These are phyloP conservation scores for Coleophoma cylindrospora DNA, from an alignment of 2,329 filamentous ascomycete genomes.

Conservation along the genomic window DNA sequence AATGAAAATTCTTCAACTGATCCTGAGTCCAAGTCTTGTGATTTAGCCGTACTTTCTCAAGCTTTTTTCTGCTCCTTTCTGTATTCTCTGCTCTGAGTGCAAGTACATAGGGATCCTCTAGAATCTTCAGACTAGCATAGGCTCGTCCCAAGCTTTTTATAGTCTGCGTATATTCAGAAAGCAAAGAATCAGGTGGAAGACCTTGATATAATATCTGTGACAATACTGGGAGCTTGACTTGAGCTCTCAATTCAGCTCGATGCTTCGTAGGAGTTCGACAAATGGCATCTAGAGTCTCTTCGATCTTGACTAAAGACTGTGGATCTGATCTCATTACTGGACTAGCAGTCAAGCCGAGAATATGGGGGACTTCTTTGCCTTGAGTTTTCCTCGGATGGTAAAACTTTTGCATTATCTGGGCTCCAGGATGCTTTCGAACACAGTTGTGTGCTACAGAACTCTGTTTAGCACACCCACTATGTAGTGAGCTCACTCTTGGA, in stretches of 20 bases:
- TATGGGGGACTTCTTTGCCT: slow-evolving; percentile 16
- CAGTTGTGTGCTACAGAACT: slow-evolving; percentile 25
- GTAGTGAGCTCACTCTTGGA: too few species aligned
- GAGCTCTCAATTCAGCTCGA: slow-evolving; percentile 38
- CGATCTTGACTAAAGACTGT: slow-evolving; percentile 26
- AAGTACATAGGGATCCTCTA: slow-evolving; percentile 55
- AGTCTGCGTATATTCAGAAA: slow-evolving; percentile 7
- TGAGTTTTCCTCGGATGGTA: slow-evolving; percentile 20
- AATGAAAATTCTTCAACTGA: slow-evolving; percentile 51
- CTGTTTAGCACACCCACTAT: background rate
- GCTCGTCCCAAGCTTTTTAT: slow-evolving; percentile 14
- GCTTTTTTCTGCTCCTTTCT: slow-evolving; percentile 31
- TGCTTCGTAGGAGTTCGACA: slow-evolving; percentile 50
- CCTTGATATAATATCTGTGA: slow-evolving; percentile 12
- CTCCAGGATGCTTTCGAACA: slow-evolving; percentile 21
- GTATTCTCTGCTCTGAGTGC: slow-evolving; percentile 37
- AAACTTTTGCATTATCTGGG: slow-evolving; percentile 24
- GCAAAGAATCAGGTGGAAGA: background rate
- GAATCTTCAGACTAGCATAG: slow-evolving; percentile 45
- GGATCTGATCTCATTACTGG: slow-evolving; percentile 25
- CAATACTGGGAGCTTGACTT: slow-evolving; percentile 21
- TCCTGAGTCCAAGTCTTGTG: slow-evolving; percentile 45
- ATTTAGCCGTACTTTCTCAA: slow-evolving; percentile 35
- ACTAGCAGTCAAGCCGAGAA: slow-evolving; percentile 26
- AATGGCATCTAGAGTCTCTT: slow-evolving; percentile 51